A percentile compares a stretch with the other conserved stretches of the same genome.
Conservation (phyloP, 805 yeast genomes). For the Barnettozyma populi region DNA sequence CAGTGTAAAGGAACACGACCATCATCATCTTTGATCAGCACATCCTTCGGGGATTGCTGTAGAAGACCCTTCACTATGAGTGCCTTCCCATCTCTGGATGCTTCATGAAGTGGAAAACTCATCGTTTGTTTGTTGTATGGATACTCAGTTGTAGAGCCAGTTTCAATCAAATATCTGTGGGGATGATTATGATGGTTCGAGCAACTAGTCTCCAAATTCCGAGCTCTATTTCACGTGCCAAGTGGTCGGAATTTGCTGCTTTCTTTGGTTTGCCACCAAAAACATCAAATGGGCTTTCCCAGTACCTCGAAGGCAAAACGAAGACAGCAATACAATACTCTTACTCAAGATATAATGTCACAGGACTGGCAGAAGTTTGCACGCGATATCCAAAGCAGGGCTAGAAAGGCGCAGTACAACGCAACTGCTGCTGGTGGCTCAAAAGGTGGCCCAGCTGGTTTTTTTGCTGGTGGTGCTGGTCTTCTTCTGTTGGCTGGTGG, state of each 20-base stretch:
- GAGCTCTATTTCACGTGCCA: background rate
- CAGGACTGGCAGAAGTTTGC: constrained; percentile 50
- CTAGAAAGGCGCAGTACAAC: constrained; percentile 35
- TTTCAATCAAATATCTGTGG: too few species aligned
- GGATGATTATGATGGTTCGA: too few species aligned
- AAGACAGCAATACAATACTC: background rate
- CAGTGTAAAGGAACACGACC: constrained; percentile 81
- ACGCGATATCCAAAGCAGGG: constrained; percentile 41
- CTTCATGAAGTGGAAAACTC: constrained; percentile 44
- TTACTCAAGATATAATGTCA: constrained; percentile 1
- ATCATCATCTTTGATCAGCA: constrained; percentile 55
- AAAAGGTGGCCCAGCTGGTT: constrained; percentile 34
- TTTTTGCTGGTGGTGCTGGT: constrained; percentile 62
- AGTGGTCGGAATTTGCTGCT: background rate
- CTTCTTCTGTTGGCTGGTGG: constrained; percentile 54
- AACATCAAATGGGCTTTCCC: background rate
- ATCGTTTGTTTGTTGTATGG: background rate
- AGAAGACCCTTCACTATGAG: constrained; percentile 47
- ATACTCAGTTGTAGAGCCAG: too few species aligned
- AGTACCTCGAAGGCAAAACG: background rate
- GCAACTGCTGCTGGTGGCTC: constrained; percentile 35
- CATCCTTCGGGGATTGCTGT: constrained; percentile 37
- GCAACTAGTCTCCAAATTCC: background rate
- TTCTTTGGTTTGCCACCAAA: constrained; percentile 1
- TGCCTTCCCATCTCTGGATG: constrained; percentile 57